phyloP scores from a whole-genome alignment of 192 early-diverging fungal species.

The Coemansia sp. region DNA sequence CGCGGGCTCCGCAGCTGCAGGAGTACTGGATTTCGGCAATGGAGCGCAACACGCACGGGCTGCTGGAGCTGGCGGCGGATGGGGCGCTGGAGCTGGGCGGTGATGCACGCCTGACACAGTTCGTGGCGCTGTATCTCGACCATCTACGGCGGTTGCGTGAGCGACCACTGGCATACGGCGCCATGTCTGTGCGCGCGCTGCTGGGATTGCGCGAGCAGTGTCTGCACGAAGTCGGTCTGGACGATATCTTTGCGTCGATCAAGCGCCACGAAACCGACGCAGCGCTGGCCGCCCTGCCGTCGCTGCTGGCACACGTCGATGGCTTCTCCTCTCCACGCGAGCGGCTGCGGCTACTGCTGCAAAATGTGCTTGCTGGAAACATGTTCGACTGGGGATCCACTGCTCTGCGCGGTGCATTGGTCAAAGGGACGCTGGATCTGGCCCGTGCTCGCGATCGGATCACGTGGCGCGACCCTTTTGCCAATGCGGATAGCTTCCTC shows the following conservation, averaged over 20 bases:
- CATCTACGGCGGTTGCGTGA: slow-evolving; percentile 64
- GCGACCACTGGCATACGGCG: slow-evolving; percentile 73
- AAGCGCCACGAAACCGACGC: slow-evolving; percentile 66
- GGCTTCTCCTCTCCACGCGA: slow-evolving; percentile 16
- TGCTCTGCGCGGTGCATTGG: slow-evolving; percentile 59
- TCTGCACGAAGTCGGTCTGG: slow-evolving; percentile 76
- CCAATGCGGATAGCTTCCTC: slow-evolving; percentile 52
- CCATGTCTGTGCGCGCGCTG: slow-evolving; percentile 67
- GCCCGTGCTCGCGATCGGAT: slow-evolving; percentile 49
- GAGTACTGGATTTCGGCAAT: slow-evolving; percentile 75
- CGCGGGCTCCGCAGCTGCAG: slow-evolving; percentile 55
- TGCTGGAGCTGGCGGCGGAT: slow-evolving; percentile 62
- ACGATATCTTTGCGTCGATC: slow-evolving; percentile 70
- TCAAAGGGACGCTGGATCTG: slow-evolving; percentile 61
- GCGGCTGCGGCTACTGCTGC: slow-evolving; percentile 53
- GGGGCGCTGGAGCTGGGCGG: slow-evolving; percentile 26
- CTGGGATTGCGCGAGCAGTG: slow-evolving; percentile 80
- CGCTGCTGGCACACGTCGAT: slow-evolving; percentile 56
- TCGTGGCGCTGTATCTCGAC: slow-evolving; percentile 65
- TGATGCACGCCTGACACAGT: slow-evolving; percentile 28
- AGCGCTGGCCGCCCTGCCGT: slow-evolving; percentile 58
- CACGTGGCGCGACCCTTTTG: slow-evolving; percentile 45
- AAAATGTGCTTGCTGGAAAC: slow-evolving; percentile 76
- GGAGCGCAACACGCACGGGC: slow-evolving; percentile 62
- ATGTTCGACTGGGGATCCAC: slow-evolving; percentile 84